Conservation (phyloP, 2,329 filamentous ascomycete genomes). For the Verticillium nubilum region DNA sequence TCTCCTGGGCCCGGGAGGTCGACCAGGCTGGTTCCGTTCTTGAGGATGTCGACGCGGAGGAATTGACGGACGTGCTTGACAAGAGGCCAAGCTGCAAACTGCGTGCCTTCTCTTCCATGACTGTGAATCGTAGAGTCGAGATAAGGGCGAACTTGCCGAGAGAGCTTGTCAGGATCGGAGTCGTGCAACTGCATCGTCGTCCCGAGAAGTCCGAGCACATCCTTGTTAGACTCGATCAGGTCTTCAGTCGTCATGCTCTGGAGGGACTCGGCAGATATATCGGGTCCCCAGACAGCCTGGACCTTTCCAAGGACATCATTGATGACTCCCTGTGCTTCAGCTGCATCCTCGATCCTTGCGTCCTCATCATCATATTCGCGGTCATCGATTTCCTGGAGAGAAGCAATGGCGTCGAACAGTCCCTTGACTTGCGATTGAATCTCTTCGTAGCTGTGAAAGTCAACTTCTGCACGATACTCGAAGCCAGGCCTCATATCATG, state of each 20-base stretch:
- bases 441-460: constrained; percentile 10
- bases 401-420: constrained; percentile 13
- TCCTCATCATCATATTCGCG: constrained; percentile 10
- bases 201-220: constrained; percentile 1
- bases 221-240: constrained; percentile 11
- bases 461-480: constrained; percentile 15
- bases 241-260: background rate
- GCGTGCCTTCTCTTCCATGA: background rate
- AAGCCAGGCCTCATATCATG: constrained; percentile 6
- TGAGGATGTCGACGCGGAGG: constrained; percentile 36
- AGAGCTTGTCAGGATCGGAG: constrained; percentile 2
- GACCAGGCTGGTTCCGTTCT: constrained; percentile 43
- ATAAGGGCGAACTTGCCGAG: constrained; percentile 17
- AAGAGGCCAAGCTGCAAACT: constrained; percentile 29
- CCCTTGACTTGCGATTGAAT: constrained; percentile 11
- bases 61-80: constrained; percentile 33
- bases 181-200: constrained; percentile 1
- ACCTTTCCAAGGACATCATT: constrained; percentile 15
- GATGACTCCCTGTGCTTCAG: constrained; percentile 1
- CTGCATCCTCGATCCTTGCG: constrained; percentile 3
- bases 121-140: constrained; percentile 16
- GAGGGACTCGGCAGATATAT: constrained; percentile 5
- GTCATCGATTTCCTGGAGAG: background rate
- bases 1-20: constrained; percentile 50
- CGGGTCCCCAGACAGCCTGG: constrained; percentile 14